These are phyloP conservation scores for Allium sativum DNA, from an alignment of 106 monocot species.

Conservation along the genomic window DNA sequence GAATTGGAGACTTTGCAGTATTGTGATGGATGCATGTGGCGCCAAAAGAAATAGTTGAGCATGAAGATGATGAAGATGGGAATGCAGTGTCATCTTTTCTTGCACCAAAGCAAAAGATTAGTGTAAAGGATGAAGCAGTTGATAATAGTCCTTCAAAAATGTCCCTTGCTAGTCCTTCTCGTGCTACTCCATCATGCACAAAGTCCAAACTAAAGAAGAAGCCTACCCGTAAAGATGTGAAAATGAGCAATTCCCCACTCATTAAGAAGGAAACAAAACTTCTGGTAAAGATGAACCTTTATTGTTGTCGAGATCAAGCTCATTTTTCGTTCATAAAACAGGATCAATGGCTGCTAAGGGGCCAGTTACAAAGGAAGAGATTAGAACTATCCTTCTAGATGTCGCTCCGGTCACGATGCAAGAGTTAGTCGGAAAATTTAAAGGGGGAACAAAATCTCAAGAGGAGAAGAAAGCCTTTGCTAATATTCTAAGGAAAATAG, in stretches of 20 bases:
- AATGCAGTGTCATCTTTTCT: constrained; percentile 61
- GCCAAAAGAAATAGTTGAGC: too few relatives aligned
- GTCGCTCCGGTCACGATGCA: constrained; percentile 75
- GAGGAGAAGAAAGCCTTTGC: constrained; percentile 71
- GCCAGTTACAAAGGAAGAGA: constrained; percentile 88
- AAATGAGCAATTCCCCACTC: constrained; percentile 26
- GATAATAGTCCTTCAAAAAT: constrained; percentile 64
- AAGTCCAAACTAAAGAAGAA: constrained; percentile 87
- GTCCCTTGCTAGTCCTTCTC: constrained; percentile 33
- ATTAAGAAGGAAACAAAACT: constrained; percentile 64
- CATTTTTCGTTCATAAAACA: constrained; percentile 21
- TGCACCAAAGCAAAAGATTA: constrained; percentile 79
- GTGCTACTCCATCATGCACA: constrained; percentile 49
- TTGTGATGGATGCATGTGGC: too few relatives aligned
- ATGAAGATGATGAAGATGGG: constrained; percentile 92
- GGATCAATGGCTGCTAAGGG: constrained; percentile 18
- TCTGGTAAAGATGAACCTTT: constrained; percentile 54
- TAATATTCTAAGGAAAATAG: constrained; percentile 53
- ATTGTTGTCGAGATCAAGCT: constrained; percentile 25
- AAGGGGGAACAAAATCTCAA: constrained; percentile 48
- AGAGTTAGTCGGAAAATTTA: constrained; percentile 74
- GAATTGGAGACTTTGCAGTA: too few relatives aligned
- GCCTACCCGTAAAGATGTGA: constrained; percentile 55
- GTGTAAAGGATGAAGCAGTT: constrained; percentile 61
- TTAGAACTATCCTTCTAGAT: constrained; percentile 54